phyloP scores from a whole-genome alignment of 2,329 filamentous ascomycete species.

The Fusarium citri region DNA sequence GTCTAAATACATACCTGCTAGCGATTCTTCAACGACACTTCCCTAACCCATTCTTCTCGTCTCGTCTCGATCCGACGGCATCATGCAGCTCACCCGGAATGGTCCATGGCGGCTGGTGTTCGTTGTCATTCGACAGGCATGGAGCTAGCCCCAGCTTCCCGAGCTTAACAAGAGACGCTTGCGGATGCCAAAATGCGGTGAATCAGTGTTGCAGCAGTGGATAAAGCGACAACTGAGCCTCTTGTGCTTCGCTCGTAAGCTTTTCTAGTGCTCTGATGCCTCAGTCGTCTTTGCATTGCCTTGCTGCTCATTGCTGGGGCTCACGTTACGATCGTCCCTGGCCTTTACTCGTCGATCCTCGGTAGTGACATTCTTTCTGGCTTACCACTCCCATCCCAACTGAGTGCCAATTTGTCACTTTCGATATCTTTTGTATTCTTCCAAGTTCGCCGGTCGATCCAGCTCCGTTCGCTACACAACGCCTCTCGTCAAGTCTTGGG shows the following conservation, averaged over 20 bases:
- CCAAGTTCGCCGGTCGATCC: constrained; percentile 29
- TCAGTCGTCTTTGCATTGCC: constrained; percentile 19
- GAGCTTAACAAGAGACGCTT: constrained; percentile 39
- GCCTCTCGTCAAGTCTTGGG: constrained; percentile 10
- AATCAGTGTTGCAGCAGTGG: constrained; percentile 37
- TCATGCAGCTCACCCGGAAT: constrained; percentile 44
- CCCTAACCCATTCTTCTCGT: constrained; percentile 34
- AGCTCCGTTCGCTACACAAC: constrained; percentile 11
- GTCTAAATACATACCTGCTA: not conserved
- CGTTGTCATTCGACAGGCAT: constrained; percentile 35
- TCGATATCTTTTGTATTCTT: constrained; percentile 35
- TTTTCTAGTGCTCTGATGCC: constrained; percentile 16
- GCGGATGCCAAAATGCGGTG: constrained; percentile 48
- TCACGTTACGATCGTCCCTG: constrained; percentile 22
- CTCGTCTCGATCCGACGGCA: constrained; percentile 34
- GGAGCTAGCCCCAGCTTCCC: constrained; percentile 35
- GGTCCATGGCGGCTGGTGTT: constrained; percentile 29
- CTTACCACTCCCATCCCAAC: constrained; percentile 39
- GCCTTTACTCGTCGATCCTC: constrained; percentile 40
- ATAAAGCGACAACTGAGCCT: constrained; percentile 32
- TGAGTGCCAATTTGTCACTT: constrained; percentile 37
- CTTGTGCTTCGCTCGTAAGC: constrained; percentile 25
- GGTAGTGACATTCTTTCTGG: constrained; percentile 33
- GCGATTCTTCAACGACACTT: constrained; percentile 14
- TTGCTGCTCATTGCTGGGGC: constrained; percentile 21